phyloP scores from a whole-genome alignment of 179 eudicot species.

The Silene coronaria region DNA sequence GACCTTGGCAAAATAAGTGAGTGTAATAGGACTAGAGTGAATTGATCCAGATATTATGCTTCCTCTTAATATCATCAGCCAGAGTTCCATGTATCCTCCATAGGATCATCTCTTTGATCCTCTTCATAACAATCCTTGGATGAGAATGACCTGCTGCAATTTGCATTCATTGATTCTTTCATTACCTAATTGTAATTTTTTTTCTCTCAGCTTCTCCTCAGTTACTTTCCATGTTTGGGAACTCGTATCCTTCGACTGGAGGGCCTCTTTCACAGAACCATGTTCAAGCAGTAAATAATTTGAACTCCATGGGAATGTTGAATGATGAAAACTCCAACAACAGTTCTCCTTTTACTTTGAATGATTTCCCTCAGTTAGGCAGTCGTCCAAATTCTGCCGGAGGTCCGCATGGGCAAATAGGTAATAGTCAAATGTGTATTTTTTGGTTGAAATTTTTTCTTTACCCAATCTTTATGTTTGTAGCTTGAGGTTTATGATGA shows the following conservation, averaged over 20 bases:
- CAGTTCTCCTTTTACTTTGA: constrained; percentile 76
- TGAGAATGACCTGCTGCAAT: too few species aligned
- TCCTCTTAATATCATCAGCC: too few species aligned
- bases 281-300: constrained; percentile 65
- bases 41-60: too few species aligned
- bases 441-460: background rate
- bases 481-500: constrained; percentile 22
- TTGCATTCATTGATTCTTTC: background rate
- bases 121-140: too few species aligned
- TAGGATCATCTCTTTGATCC: too few species aligned
- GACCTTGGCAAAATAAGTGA: too few species aligned
- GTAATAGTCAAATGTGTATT: constrained; percentile 25
- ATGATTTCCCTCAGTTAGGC: constrained; percentile 89
- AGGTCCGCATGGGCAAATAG: constrained; percentile 93
- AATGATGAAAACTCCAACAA: constrained; percentile 74
- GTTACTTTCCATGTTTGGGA: constrained; percentile 84
- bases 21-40: too few species aligned
- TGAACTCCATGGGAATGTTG: constrained; percentile 78
- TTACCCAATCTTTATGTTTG: constrained; percentile 9
- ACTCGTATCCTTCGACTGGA: constrained; percentile 69
- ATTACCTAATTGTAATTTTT: background rate
- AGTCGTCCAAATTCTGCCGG: constrained; percentile 95
- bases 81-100: too few species aligned
- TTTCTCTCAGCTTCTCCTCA: constrained; percentile 83
- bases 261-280: constrained; percentile 77